Conservation (phyloP, 1,284 basidiomycete genomes). For the Tranzscheliella williamsii region DNA sequence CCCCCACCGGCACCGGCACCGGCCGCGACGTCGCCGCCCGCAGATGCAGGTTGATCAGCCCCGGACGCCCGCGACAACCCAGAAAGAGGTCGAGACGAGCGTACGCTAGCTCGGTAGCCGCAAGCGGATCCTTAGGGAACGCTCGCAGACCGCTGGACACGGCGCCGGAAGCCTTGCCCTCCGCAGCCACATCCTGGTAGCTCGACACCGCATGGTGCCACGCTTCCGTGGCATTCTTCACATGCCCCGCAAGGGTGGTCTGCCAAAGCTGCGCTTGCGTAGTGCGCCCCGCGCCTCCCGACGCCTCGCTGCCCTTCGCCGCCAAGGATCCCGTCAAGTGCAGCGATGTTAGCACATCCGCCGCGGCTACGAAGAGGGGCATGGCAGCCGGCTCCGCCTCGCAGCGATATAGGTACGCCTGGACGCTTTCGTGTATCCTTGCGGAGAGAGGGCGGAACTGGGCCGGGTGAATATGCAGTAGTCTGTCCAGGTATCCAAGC, state of each 20-base stretch:
- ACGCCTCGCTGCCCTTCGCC: constrained; percentile 26
- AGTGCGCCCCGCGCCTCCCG: constrained; percentile 20
- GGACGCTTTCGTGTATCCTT: constrained; percentile 26
- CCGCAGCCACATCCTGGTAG: constrained; percentile 5
- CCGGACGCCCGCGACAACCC: constrained; percentile 17
- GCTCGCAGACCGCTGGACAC: neutral
- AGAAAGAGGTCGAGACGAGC: constrained; percentile 21
- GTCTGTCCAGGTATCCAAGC: constrained; percentile 11
- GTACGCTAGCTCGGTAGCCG: constrained; percentile 18
- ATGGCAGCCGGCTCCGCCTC: constrained; percentile 3
- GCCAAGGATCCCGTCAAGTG: constrained; percentile 43
- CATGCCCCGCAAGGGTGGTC: constrained; percentile 20
- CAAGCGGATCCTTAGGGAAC: constrained; percentile 20
- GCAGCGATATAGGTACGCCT: constrained; percentile 23
- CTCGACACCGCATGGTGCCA: constrained; percentile 24
- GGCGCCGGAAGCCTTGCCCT: neutral
- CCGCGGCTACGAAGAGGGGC: constrained; percentile 13
- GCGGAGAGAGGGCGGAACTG: constrained; percentile 36
- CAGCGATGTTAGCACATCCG: constrained; percentile 30
- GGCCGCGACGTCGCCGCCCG: constrained; percentile 67
- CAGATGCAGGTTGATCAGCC: constrained; percentile 26
- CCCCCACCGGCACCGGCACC: constrained; percentile 74
- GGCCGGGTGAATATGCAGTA: constrained; percentile 26
- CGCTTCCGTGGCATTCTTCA: constrained; percentile 18
- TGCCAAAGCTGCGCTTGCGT: constrained; percentile 48